A percentile compares a stretch with the other conserved stretches of the same genome.
Evolutionary conservation across 2,329 filamentous ascomycete species (phyloP).

Genomic region (Gliomastix tumulicola): DNA sequence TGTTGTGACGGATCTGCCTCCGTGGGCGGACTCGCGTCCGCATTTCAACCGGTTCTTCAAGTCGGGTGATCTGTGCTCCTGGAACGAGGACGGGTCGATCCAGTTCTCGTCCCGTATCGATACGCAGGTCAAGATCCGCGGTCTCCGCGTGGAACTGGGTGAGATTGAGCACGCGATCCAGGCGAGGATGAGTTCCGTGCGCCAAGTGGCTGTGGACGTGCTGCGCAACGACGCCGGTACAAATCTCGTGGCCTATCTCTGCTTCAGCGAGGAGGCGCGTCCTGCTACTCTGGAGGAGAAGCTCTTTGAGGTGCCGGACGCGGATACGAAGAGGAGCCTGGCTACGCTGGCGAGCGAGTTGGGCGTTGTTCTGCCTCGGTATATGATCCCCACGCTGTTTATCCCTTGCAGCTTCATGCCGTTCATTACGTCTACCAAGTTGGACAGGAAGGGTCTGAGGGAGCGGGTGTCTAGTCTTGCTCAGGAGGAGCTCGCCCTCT

Average conservation of each 20-base stretch:
- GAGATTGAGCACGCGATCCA: slow-evolving; percentile 1
- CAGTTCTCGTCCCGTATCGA: slow-evolving; percentile 1
- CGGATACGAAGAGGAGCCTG: not conserved
- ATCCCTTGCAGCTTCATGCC: slow-evolving; percentile 6
- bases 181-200: not conserved
- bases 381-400: slow-evolving; percentile 9
- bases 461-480: not conserved
- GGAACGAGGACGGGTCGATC: slow-evolving; percentile 1
- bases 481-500: not conserved
- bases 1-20: not conserved
- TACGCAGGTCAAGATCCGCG: slow-evolving; percentile 3
- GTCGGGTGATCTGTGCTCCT: slow-evolving; percentile 1
- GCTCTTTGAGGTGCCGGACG: slow-evolving; percentile 6
- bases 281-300: slow-evolving; percentile 20
- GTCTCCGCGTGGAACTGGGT: slow-evolving; percentile 1
- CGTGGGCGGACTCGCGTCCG: slow-evolving; percentile 24
- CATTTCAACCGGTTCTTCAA: slow-evolving; percentile 15
- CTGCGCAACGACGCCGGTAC: slow-evolving; percentile 1
- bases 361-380: slow-evolving; percentile 3
- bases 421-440: slow-evolving; percentile 6
- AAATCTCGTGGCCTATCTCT: slow-evolving; percentile 1
- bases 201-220: slow-evolving; percentile 1
- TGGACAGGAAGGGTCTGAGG: slow-evolving; percentile 5
- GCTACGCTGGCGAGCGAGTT: not conserved
- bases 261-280: slow-evolving; percentile 15